Conservation (phyloP, 495 filamentous ascomycete genomes). For the Trichoderma gamsii region DNA sequence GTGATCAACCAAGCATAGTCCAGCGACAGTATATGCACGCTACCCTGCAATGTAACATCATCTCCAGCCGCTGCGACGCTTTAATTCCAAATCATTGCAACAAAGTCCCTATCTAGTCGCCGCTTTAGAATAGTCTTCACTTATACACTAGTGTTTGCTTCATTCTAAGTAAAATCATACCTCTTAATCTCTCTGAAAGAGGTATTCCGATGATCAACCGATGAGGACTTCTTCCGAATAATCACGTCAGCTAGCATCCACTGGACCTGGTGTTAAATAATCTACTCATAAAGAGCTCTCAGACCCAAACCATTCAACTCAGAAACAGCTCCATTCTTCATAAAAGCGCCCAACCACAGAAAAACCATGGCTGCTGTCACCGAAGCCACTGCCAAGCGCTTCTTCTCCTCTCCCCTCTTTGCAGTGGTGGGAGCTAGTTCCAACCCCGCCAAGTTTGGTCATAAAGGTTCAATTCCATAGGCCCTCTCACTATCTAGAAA, state of each 20-base stretch:
- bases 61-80: neutral
- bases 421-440: conserved; percentile 89
- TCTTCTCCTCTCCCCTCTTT: conserved; percentile 78
- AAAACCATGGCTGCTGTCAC: conserved; percentile 35
- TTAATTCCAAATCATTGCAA: neutral
- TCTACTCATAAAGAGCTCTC: neutral
- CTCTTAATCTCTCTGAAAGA: neutral
- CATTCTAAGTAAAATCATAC: neutral
- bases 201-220: neutral
- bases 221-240: neutral
- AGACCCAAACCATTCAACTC: neutral
- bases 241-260: conserved; percentile 2
- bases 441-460: conserved; percentile 80
- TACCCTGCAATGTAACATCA: no score
- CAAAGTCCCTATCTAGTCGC: neutral
- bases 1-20: no score
- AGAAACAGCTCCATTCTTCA: neutral
- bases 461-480: conserved; percentile 55
- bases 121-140: no score
- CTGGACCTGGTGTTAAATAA: neutral
- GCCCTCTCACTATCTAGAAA: neutral
- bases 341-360: neutral
- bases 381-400: conserved; percentile 60
- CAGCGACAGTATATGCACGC: no score
- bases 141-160: neutral